Evolutionary conservation across 1,284 basidiomycete genomes (phyloP), one percentile per base, ranked within the genome.

Genomic region (Malassezia arunalokei): DNA sequence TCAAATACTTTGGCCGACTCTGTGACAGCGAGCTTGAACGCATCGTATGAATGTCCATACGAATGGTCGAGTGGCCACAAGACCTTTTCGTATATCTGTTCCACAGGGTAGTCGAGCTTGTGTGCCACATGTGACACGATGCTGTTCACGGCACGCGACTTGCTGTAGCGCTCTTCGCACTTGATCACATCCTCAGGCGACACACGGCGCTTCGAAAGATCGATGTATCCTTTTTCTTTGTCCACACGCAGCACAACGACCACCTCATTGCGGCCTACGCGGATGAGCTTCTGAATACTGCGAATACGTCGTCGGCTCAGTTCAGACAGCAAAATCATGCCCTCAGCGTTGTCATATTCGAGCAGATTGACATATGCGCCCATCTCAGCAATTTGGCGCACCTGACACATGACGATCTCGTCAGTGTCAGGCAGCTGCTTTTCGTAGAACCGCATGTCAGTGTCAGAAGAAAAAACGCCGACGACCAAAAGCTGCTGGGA

Each of bases 151-250:
- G 70, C 68, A 77, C 94, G 94, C 40, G 88, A 90, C 77, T 98
- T 98, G 81, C 91, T 91, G 77, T 88, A 98, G 48, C 88, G 84
- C 72, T 96, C 92, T 76, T 98, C 94, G 77, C 94, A 98, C 78
- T 95, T 95, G 45, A 85, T 83, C 66, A 98, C 92, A 75, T 98
- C 92, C 75, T 99, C 94, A 8, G 92, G 86, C 8, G 91, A 95
- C n/a, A 99, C 92, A 68, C 94, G 85, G 65, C 94, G 85, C 79
- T 99, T 99, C 48, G 91, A 96, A 37, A 98, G 79, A 80, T 99
- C 92, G 71, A 99, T 99, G 77, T 98, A 98, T 87, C 90, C 94
- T 79, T 99, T 98, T 76, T 98, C 94, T 76, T 95, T 95, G 80
- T 99, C 92, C 35, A 99, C 92, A 74, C 92, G 81, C 63, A 98